A percentile compares a stretch with the other conserved stretches of the same genome.
phyloP scores from a whole-genome alignment of 192 early-diverging fungal genomes.

The Coemansia sp. region DNA sequence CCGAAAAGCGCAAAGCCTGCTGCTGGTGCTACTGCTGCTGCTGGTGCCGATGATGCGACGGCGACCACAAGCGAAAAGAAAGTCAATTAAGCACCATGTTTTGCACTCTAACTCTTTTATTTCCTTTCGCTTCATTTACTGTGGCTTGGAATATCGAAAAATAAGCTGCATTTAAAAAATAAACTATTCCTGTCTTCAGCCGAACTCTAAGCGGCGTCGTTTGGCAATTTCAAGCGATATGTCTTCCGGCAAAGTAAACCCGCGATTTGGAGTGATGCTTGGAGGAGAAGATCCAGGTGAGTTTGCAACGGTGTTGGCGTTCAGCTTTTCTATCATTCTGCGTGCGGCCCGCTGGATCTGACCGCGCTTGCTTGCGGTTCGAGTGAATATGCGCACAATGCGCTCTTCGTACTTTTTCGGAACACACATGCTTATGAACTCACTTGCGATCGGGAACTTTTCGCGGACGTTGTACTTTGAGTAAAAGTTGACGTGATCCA shows the following conservation, averaged over 20 bases:
- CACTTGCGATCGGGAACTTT: conserved; percentile 68
- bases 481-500: conserved; percentile 83
- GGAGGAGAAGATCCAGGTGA: conserved; percentile 20
- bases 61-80: conserved; percentile 6
- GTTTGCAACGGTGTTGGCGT: conserved; percentile 3
- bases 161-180: too few species aligned
- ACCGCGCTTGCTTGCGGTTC: conserved; percentile 36
- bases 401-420: conserved; percentile 52
- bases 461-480: conserved; percentile 63
- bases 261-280: conserved; percentile 46
- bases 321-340: conserved; percentile 35
- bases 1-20: conserved; percentile 55
- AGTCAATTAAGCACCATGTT: not conserved
- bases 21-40: conserved; percentile 11
- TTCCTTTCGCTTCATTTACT: too few species aligned
- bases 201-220: conserved; percentile 37
- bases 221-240: conserved; percentile 9
- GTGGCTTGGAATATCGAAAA: too few species aligned
- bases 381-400: conserved; percentile 52
- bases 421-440: conserved; percentile 67
- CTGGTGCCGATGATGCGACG: conserved; percentile 8
- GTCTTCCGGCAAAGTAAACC: conserved; percentile 39
- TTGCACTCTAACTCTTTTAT: too few species aligned
- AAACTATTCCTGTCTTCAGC: not conserved
- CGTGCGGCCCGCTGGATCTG: conserved; percentile 51